Base-by-base conservation (phyloP, 306 rosid species). In the Citrullus colocynthis region DNA sequence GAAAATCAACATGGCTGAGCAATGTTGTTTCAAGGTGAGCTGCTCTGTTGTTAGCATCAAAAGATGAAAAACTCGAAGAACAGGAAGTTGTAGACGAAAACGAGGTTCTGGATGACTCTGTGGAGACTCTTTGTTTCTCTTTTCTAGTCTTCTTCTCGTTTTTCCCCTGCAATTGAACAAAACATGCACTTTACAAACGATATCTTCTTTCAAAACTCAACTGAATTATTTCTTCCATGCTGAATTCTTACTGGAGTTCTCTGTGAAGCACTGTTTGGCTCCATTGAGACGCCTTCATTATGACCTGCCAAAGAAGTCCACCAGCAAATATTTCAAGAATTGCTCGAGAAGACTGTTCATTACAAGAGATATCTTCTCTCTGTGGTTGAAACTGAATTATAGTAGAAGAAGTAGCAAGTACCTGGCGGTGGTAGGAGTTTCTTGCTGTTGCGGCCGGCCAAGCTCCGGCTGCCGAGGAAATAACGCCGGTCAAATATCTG, bases 31-130 rank as follows among this genome's bases (percentile, higher is more conserved):
- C 93, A 32, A 64, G 78, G 59, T 85, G 89, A 73, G 88, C 80
- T 41, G 88, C 72, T 85, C 81, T 86, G 83, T 75, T 84, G 10
- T 81, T 83, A 13, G 55, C 13, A 52, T 94, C 98, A 20, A 84
- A 67, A 13, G 97, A 89, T 61, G 98, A 90, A 87, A 90, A 85
- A 89, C 92, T 89, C 5, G 97, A 90, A 60, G 97, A 91, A 82
- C 91, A 85, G 9, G 95, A 81, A 28, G 98, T 89, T 28, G 98
- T 89, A 39, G 98, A 88, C 37, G 96, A 80, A 78, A 86, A 39
- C 9, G 96, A 86, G 63, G 86, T 79, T 74, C 79, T 87, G 18
- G 97, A 86, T 65, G 96, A 90, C 77, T 90, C 96, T n/a, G 86
- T 87, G 52, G 92, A 87, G 86, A 75, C 83, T 74, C 85, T 81